Percentiles rank a stretch among this genome's conserved stretches.
phyloP scores from a whole-genome alignment of 768 basidiomycete genomes.

The Russula ochroleuca region DNA sequence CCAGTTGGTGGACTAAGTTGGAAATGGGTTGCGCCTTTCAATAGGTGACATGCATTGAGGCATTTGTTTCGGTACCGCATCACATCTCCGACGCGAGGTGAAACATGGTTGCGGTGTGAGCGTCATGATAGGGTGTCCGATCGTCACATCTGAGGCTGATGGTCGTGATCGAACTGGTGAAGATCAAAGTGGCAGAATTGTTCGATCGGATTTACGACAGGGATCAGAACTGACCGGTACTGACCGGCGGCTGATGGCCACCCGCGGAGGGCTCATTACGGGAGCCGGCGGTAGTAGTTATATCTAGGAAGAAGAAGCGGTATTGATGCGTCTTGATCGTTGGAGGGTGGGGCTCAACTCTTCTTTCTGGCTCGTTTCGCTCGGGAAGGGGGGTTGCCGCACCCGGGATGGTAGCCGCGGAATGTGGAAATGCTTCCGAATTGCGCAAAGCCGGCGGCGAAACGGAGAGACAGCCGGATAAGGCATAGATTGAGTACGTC shows the following conservation, averaged over 20 bases:
- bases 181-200: constrained; percentile 1
- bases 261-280: constrained; percentile 14
- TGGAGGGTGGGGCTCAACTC: neutral
- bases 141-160: constrained; percentile 2
- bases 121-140: neutral
- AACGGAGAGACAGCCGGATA: constrained; percentile 11
- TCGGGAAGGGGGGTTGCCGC: neutral
- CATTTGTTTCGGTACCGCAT: neutral
- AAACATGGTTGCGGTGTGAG: neutral
- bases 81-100: neutral
- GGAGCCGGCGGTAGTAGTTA: constrained; percentile 17
- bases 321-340: neutral
- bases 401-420: constrained; percentile 11
- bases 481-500: neutral
- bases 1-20: neutral
- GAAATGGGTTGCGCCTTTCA: neutral
- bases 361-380: neutral
- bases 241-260: constrained; percentile 13
- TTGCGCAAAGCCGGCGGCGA: constrained; percentile 26
- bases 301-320: neutral
- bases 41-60: neutral
- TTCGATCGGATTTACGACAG: constrained; percentile 4
- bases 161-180: constrained; percentile 8
- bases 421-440: constrained; percentile 11
- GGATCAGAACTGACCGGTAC: constrained; percentile 1